These are phyloP conservation scores for Coriaria nepalensis DNA, from an alignment of 306 rosid genomes.

Conservation along the genomic window DNA sequence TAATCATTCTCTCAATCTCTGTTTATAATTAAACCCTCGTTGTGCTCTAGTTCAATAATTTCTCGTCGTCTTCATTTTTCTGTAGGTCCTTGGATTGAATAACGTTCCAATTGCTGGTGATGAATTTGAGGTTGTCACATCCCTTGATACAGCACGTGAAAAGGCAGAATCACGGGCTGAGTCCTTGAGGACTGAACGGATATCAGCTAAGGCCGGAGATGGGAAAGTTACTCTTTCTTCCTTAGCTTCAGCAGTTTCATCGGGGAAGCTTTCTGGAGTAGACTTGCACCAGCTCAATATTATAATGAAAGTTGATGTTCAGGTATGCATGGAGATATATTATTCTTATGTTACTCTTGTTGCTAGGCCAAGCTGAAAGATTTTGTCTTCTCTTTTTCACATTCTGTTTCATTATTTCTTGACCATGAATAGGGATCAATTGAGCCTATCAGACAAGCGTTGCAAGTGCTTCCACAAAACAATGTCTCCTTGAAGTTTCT, in stretches of 20 bases:
- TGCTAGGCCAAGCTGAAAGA: too few relatives aligned
- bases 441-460: slow-evolving; percentile 90
- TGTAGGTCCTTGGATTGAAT: slow-evolving; percentile 82
- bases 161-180: slow-evolving; percentile 70
- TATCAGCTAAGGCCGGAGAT: slow-evolving; percentile 97
- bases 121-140: slow-evolving; percentile 71
- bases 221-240: slow-evolving; percentile 95
- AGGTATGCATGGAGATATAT: slow-evolving; percentile 37
- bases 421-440: slow-evolving; percentile 63
- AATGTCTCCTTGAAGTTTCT: slow-evolving; percentile 83
- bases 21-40: background rate
- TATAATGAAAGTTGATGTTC: slow-evolving; percentile 91
- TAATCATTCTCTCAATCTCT: background rate
- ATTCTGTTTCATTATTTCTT: slow-evolving; percentile 5
- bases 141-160: slow-evolving; percentile 87
- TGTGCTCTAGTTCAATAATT: background rate
- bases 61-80: slow-evolving; percentile 9
- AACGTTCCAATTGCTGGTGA: slow-evolving; percentile 89
- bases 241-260: slow-evolving; percentile 86
- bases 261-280: slow-evolving; percentile 71
- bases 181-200: slow-evolving; percentile 62
- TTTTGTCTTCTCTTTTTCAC: background rate
- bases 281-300: slow-evolving; percentile 94
- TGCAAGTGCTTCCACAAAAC: slow-evolving; percentile 81
- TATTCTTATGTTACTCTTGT: too few relatives aligned